These are phyloP conservation scores for Entomortierella lignicola DNA, from an alignment of 192 early-diverging fungal genomes.

Conservation along the genomic window DNA sequence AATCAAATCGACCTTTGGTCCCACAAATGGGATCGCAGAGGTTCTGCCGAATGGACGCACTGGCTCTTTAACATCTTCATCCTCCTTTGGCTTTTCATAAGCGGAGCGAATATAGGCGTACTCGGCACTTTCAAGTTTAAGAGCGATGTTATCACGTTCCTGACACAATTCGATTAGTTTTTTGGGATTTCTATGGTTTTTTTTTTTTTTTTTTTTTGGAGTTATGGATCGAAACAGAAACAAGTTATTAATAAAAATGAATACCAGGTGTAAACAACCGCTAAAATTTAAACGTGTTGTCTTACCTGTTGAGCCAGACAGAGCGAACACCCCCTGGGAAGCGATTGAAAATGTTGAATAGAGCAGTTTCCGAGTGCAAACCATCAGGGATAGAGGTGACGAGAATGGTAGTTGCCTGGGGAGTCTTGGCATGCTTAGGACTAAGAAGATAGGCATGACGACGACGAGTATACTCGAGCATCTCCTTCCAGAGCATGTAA, in stretches of 20 bases:
- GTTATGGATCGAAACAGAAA: too few relatives aligned
- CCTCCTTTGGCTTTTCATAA: slow-evolving; percentile 21
- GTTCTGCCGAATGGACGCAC: slow-evolving; percentile 71
- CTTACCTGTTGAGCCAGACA: slow-evolving; percentile 71
- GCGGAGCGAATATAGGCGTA: slow-evolving; percentile 36
- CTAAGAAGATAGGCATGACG: slow-evolving; percentile 75
- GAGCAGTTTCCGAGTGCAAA: slow-evolving; percentile 59
- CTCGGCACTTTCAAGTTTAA: slow-evolving; percentile 64
- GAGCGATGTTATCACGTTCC: slow-evolving; percentile 62
- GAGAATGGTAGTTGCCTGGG: slow-evolving; percentile 73
- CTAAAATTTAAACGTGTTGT: too few relatives aligned
- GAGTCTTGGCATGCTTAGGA: slow-evolving; percentile 58
- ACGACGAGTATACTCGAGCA: slow-evolving; percentile 69
- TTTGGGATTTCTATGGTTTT: slow-evolving; percentile 58
- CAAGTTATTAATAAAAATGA: too few relatives aligned
- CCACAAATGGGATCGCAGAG: slow-evolving; percentile 58
- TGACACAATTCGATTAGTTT: slow-evolving; percentile 59
- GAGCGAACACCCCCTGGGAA: slow-evolving; percentile 77
- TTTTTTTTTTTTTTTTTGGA: background rate
- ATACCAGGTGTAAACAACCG: too few relatives aligned
- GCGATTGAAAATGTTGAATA: slow-evolving; percentile 65
- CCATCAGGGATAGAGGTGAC: slow-evolving; percentile 74
- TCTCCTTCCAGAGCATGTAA: slow-evolving; percentile 60
- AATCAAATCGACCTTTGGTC: slow-evolving; percentile 76
- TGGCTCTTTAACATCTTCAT: slow-evolving; percentile 18